These are phyloP conservation scores for Cymodocea nodosa DNA, from an alignment of 116 monocot species.

Conservation along the genomic window DNA sequence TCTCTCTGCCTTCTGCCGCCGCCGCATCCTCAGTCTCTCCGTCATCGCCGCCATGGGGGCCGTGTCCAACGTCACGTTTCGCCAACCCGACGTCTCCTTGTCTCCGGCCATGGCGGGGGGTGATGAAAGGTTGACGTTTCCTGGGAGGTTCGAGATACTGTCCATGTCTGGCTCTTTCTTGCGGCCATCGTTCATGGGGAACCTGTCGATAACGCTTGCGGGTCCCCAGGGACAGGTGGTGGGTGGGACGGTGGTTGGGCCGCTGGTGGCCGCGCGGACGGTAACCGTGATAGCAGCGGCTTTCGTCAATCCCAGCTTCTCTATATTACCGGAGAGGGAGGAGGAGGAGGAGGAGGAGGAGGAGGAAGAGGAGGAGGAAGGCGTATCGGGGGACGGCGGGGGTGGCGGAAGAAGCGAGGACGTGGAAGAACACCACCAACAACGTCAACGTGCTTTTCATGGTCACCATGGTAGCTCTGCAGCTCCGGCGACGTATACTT, in stretches of 20 bases:
- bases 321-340: constrained; percentile 22
- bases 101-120: neutral
- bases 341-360: constrained; percentile 15
- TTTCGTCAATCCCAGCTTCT: constrained; percentile 15
- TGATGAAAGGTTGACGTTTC: constrained; percentile 12
- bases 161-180: constrained; percentile 32
- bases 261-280: constrained; percentile 26
- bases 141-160: constrained; percentile 33
- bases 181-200: constrained; percentile 10
- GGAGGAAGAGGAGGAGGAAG: constrained; percentile 16
- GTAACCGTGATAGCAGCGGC: constrained; percentile 28
- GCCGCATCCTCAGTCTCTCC: constrained; percentile 20
- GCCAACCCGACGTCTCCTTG: constrained; percentile 14
- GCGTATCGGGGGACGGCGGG: neutral
- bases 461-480: neutral
- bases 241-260: constrained; percentile 29
- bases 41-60: constrained; percentile 29
- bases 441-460: neutral
- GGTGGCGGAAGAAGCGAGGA: neutral
- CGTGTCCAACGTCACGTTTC: constrained; percentile 22
- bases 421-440: neutral
- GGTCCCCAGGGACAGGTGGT: constrained; percentile 43
- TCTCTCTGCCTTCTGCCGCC: constrained; percentile 25
- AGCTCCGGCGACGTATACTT: too few relatives aligned
- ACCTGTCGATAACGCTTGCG: constrained; percentile 20